phyloP scores from a whole-genome alignment of 2,329 filamentous ascomycete genomes.

The Capronia epimyces region DNA sequence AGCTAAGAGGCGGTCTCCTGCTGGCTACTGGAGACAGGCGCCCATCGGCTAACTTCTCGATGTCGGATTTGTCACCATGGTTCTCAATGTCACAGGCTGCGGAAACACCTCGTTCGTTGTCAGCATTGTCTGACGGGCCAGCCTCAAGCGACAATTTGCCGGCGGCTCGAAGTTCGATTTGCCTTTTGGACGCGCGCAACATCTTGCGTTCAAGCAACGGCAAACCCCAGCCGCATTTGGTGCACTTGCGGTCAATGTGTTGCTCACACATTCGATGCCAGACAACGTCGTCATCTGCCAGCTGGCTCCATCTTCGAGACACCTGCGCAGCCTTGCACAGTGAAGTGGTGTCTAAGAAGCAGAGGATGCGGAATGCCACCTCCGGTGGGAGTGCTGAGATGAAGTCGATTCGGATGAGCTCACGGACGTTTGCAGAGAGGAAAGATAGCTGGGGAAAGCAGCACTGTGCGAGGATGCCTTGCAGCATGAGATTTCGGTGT shows the following conservation, averaged over 20 bases:
- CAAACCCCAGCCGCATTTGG: constrained; percentile 91
- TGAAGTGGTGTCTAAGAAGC: constrained; percentile 86
- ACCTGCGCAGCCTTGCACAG: constrained; percentile 95
- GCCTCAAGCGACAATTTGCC: constrained; percentile 52
- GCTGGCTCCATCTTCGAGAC: constrained; percentile 74
- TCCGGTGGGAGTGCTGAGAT: constrained; percentile 81
- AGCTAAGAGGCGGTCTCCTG: constrained; percentile 7
- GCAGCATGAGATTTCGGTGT: constrained; percentile 91
- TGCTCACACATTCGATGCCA: constrained; percentile 99
- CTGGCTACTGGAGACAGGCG: constrained; percentile 11
- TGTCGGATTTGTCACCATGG: constrained; percentile 10
- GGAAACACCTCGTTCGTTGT: neutral
- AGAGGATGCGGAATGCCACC: constrained; percentile 87
- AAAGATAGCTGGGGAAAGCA: constrained; percentile 96
- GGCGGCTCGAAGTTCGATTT: constrained; percentile 66
- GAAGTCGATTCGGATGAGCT: constrained; percentile 97
- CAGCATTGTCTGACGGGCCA: constrained; percentile 37
- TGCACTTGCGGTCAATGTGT: constrained; percentile 89
- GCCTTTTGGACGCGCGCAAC: constrained; percentile 77
- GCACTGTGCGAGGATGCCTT: constrained; percentile 91
- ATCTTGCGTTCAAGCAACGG: constrained; percentile 84
- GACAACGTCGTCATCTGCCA: constrained; percentile 96
- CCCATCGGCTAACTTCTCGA: constrained; percentile 15
- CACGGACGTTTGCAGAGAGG: constrained; percentile 81
- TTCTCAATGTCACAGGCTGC: constrained; percentile 10